phyloP scores from a whole-genome alignment of 805 yeast species.

The Candida berthetii region DNA sequence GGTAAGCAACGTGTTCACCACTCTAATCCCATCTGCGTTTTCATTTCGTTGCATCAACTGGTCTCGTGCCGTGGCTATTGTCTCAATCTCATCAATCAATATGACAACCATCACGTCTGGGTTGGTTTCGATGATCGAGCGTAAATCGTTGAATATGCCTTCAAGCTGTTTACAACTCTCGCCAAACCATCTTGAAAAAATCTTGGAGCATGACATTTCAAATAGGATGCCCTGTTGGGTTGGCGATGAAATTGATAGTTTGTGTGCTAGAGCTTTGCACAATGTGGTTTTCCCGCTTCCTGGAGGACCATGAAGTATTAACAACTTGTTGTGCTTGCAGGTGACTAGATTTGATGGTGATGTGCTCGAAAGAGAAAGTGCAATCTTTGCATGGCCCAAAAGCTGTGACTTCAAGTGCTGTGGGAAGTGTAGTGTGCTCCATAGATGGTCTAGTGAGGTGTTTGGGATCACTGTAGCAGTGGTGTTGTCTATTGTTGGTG shows the following conservation, averaged over 20 bases:
- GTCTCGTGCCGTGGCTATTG: conserved; percentile 34
- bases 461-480: conserved; percentile 23
- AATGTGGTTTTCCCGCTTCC: conserved; percentile 42
- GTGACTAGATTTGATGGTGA: no score
- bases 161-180: conserved; percentile 37
- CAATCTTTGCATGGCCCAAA: not conserved
- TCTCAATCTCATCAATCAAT: conserved; percentile 41
- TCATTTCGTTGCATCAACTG: conserved; percentile 29
- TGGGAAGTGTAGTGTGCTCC: conserved; percentile 30
- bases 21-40: conserved; percentile 35
- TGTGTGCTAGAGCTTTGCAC: conserved; percentile 34
- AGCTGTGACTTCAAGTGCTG: conserved; percentile 5
- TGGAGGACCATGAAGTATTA: conserved; percentile 36
- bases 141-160: conserved; percentile 27
- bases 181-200: conserved; percentile 41
- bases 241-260: conserved; percentile 24
- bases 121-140: conserved; percentile 14
- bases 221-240: conserved; percentile 23
- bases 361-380: conserved; percentile 1
- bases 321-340: conserved; percentile 11
- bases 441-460: conserved; percentile 21
- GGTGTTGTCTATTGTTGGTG: conserved; percentile 2
- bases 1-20: conserved; percentile 37
- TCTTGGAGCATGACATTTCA: conserved; percentile 35
- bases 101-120: conserved; percentile 23